Evolutionary conservation across 2,329 filamentous ascomycete genomes (phyloP), one percentile per base, ranked within the genome.

Genomic region (Zopfia rhizophila): DNA sequence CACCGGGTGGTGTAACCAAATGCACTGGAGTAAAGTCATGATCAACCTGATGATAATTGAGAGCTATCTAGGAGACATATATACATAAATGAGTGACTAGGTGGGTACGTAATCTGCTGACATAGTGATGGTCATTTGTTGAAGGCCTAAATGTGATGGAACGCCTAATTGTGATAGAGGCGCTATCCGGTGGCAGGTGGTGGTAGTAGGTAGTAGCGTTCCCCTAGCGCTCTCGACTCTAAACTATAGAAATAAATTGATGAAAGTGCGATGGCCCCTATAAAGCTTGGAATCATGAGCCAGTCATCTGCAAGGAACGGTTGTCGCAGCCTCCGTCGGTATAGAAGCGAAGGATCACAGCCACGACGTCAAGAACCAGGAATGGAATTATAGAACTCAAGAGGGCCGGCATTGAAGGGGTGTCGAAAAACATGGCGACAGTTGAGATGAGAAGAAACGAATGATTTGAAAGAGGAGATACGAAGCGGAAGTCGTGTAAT

Each of bases 321-420:
- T n/a, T 49, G 40, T 13, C 40, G 18, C 5, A 33, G 35, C 14
- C 30, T 38, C 4, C 33, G 13, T 11, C 48, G 37, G 7, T 37
- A 7, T 27, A 33, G 31, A 51, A 51, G n/a, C 48, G 31, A 16
- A 44, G 23, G 10, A 21, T 31, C n/a, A 51, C 43, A 5, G 29
- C 48, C 6, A 43, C 8, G n/a, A 25, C 10, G 18, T 30, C 28
- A 13, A 51, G 33, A 10, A 51, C 10, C 3, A 48, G 30, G 11
- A 51, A 28, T n/a, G 31, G 12, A 8, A 36, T 43, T 17, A 43
- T 35, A 13, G 38, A 42, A 22, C 38, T 24, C n/a, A 23, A 14
- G 12, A 42, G 13, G 28, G 38, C 27, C 21, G 38, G 13, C 5
- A 22, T 23, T 5, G 28, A 8, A 7, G 38, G 38, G 5, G 28